These are phyloP conservation scores for Adiantum capillusveneris DNA, from an alignment of 75 land plant species.

Conservation along the genomic window DNA sequence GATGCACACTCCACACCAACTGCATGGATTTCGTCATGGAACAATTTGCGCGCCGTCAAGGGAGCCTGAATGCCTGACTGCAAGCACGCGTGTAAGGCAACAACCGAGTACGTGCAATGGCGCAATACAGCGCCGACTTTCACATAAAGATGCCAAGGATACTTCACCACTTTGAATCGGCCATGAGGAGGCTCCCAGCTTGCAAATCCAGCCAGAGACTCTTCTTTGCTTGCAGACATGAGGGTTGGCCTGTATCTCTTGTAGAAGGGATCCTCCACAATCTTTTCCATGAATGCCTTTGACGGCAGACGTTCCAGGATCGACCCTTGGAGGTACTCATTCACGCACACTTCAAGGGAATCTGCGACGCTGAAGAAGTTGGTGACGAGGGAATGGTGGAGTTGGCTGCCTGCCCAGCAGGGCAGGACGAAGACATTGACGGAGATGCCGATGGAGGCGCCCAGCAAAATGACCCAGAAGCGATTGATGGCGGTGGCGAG, in stretches of 20 bases:
- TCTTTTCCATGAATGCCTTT: conserved; percentile 51
- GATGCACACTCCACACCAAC: conserved; percentile 41
- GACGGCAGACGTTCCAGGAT: conserved; percentile 56
- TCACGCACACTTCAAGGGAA: conserved; percentile 56
- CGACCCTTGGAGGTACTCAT: conserved; percentile 48
- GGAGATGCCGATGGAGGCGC: conserved; percentile 47
- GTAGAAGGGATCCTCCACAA: conserved; percentile 58
- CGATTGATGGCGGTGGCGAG: conserved; percentile 53
- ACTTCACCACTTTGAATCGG: conserved; percentile 42
- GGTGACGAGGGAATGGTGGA: conserved; percentile 50
- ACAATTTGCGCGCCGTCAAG: conserved; percentile 26
- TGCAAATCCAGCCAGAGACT: conserved; percentile 63
- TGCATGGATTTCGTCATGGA: conserved; percentile 43
- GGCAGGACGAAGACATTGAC: conserved; percentile 61
- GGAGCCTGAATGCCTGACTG: conserved; percentile 81
- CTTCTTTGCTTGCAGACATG: conserved; percentile 50
- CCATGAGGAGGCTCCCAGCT: conserved; percentile 91
- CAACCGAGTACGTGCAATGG: conserved; percentile 18
- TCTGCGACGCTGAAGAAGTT: conserved; percentile 55
- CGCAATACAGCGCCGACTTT: conserved; percentile 66
- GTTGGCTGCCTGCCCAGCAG: conserved; percentile 85
- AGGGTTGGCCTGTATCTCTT: conserved; percentile 61
- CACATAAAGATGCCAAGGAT: conserved; percentile 72
- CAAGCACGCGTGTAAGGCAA: conserved; percentile 75
- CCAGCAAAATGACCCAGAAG: conserved; percentile 55